These are phyloP conservation scores for Haplosporangium gracile DNA, from an alignment of 192 early-diverging fungal species.

Conservation along the genomic window DNA sequence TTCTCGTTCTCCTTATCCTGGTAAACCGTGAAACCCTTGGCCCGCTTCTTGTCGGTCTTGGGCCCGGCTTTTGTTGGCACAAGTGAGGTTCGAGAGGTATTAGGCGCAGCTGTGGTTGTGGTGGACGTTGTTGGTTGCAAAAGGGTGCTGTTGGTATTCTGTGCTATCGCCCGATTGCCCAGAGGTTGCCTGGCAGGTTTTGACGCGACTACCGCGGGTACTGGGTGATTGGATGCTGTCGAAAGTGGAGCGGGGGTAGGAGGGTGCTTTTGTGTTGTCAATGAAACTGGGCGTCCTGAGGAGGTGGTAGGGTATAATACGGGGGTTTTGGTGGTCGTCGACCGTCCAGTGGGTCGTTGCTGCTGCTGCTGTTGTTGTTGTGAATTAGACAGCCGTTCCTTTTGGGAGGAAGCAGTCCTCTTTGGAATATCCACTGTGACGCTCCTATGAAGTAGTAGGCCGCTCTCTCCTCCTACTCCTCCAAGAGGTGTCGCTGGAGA, in stretches of 20 bases:
- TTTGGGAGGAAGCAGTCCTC: background rate
- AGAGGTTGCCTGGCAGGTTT: background rate
- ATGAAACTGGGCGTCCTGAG: background rate
- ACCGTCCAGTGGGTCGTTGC: background rate
- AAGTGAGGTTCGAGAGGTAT: background rate
- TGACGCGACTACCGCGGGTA: background rate
- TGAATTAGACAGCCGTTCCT: background rate
- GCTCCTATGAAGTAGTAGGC: background rate
- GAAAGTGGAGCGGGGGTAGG: background rate
- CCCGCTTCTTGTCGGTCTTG: slow-evolving; percentile 14
- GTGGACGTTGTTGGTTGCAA: background rate
- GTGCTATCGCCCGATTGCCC: background rate
- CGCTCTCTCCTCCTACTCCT: background rate
- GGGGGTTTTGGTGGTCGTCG: background rate
- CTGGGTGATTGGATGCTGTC: background rate
- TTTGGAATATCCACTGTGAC: background rate
- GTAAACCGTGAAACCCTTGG: slow-evolving; percentile 11
- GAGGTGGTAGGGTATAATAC: background rate
- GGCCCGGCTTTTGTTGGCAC: background rate
- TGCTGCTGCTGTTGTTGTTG: background rate
- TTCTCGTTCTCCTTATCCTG: slow-evolving; percentile 35
- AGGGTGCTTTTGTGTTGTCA: background rate
- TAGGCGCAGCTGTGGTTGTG: background rate
- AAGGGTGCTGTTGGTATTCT: background rate
- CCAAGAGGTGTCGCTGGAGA: background rate